Percentiles rank a stretch among this genome's conserved stretches.
Evolutionary conservation across 257 asterid genomes (phyloP).

Genomic region (Coffea canephora): DNA sequence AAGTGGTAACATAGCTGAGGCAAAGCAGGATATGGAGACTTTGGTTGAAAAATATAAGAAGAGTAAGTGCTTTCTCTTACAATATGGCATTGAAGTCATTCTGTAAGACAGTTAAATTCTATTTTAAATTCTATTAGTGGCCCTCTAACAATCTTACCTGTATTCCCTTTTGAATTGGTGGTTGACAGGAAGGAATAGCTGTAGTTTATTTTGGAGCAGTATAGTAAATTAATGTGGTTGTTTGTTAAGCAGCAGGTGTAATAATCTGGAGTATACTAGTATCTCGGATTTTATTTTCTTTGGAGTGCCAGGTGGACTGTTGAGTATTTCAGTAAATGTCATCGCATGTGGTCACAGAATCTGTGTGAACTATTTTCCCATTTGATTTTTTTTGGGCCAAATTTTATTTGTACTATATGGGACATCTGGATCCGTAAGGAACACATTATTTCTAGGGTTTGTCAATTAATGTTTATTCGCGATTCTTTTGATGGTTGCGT

Average conservation of each 20-base stretch:
- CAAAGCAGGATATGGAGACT: neutral
- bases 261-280: neutral
- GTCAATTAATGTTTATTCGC: too few species aligned
- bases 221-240: too few species aligned
- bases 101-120: too few species aligned
- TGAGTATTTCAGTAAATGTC: neutral
- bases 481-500: neutral
- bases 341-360: neutral
- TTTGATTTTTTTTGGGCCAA: neutral
- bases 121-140: too few species aligned
- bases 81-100: too few species aligned
- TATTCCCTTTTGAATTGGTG: too few species aligned
- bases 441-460: too few species aligned
- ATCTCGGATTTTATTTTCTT: neutral
- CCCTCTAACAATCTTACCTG: too few species aligned
- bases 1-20: neutral
- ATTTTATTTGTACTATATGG: neutral
- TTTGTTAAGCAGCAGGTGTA: neutral
- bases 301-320: neutral
- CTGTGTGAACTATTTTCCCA: neutral
- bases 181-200: neutral
- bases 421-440: neutral
- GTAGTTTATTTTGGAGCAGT: neutral
- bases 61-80: too few species aligned
- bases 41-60: neutral